Evolutionary conservation across 202 grass and related monocot species (phyloP), one percentile per base, ranked within the genome.

Genomic region (Schoenoplectus triqueter): DNA sequence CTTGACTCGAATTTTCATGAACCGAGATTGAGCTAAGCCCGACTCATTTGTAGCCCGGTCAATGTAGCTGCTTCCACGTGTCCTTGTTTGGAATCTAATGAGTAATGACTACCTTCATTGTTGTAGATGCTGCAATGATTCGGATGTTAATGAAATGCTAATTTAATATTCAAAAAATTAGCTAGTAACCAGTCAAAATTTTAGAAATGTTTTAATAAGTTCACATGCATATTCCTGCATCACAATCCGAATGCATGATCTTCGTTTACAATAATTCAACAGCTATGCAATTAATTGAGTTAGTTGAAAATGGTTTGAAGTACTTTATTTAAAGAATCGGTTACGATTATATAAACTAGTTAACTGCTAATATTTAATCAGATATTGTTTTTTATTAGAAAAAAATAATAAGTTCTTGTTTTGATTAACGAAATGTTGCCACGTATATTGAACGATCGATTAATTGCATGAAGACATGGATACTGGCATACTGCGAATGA

Each of bases 341-440:
- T 83, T 83, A 70, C 3, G 51, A 83, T 55, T 59, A 59, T 70
- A 39, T 3, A 50, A 52, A 54, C 15, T 83, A n/a, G 14, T 83
- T 83, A 83, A 70, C 65, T n/a, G 64, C 65, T 70, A 83, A 83
- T 83, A 17, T 70, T 69, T 70, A 41, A 83, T 57, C 39, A 39
- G 46, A 5, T 31, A 31, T 31, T 31, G 31, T 31, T 31, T 31
- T 31, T 31, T 31, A 31, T 31, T 31, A 31, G 31, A 31, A 31
- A 31, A 31, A 31, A 31, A 31, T 31, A 31, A 31, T 31, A 31
- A 31, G 31, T 31, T 83, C 14, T 70, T 83, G 81, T 83, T 55
- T 40, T 1, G 6, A 56, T 70, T 41, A 0, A 83, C 20, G 2
- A 83, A 83, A 83, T 45, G 9, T 40, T 44, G 81, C 64, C 81